Conservation (phyloP, 257 asterid genomes). For the Jacaranda mimosifolia region DNA sequence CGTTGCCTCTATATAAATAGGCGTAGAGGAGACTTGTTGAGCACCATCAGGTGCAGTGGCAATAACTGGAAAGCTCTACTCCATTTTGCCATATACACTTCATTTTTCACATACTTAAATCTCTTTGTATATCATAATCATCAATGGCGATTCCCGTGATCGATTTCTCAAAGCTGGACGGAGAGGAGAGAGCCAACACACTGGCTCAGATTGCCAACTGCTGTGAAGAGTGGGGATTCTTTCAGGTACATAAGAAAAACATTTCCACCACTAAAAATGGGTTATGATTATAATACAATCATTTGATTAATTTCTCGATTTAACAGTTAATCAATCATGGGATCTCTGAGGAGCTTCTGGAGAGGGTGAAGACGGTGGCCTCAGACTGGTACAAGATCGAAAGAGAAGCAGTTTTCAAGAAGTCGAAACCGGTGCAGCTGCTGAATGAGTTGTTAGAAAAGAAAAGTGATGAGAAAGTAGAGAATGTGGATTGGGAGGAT, state of each 20-base stretch:
- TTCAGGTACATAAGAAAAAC: conserved; percentile 57
- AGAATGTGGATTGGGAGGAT: conserved; percentile 87
- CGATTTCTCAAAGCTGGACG: conserved; percentile 82
- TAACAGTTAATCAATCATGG: conserved; percentile 81
- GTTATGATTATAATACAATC: no score
- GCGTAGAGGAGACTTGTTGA: conserved; percentile 31
- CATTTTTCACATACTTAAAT: neutral
- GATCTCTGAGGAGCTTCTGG: conserved; percentile 72
- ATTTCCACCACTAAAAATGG: neutral
- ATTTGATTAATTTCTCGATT: neutral
- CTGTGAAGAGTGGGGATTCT: conserved; percentile 95
- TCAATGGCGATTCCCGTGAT: conserved; percentile 86
- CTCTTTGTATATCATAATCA: neutral
- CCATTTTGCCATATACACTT: neutral
- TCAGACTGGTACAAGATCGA: conserved; percentile 66
- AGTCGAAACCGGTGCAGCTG: conserved; percentile 55
- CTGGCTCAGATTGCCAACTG: conserved; percentile 69
- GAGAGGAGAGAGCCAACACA: conserved; percentile 72
- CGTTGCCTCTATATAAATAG: conserved; percentile 54
- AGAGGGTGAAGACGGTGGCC: conserved; percentile 74
- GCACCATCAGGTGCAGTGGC: conserved; percentile 9
- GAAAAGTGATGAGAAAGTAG: conserved; percentile 50
- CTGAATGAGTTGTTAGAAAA: conserved; percentile 58
- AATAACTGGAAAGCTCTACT: neutral
- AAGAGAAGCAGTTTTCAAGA: conserved; percentile 66